Percentiles rank a stretch among this genome's conserved stretches.
phyloP scores from a whole-genome alignment of 2,329 filamentous ascomycete genomes.

The Aspergillus sp. region DNA sequence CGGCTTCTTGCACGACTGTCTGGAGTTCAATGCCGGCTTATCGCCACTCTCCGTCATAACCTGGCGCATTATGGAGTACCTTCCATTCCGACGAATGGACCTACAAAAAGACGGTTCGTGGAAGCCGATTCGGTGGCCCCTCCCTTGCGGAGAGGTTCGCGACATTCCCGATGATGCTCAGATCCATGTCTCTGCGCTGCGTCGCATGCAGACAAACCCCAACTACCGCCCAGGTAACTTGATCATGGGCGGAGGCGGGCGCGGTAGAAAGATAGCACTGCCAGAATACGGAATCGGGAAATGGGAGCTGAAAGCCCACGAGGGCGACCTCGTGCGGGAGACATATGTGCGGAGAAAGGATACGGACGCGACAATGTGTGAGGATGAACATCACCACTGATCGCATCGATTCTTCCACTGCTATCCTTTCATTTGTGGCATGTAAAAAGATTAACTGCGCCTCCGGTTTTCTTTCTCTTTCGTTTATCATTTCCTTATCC shows the following conservation, averaged over 20 bases:
- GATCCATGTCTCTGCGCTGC: slow-evolving; percentile 73
- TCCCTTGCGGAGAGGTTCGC: slow-evolving; percentile 74
- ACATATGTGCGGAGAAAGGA: slow-evolving; percentile 57
- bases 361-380: slow-evolving; percentile 32
- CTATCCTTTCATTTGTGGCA: background rate
- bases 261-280: slow-evolving; percentile 65
- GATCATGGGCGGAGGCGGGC: slow-evolving; percentile 75
- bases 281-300: slow-evolving; percentile 66
- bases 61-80: slow-evolving; percentile 80
- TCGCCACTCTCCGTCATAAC: slow-evolving; percentile 57
- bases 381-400: slow-evolving; percentile 21
- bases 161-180: slow-evolving; percentile 71
- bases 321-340: slow-evolving; percentile 70
- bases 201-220: slow-evolving; percentile 65
- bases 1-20: slow-evolving; percentile 68
- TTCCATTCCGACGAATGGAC: slow-evolving; percentile 81
- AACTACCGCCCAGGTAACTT: slow-evolving; percentile 75
- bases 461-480: no score
- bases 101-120: slow-evolving; percentile 70
- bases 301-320: slow-evolving; percentile 67
- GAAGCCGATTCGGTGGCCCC: slow-evolving; percentile 77
- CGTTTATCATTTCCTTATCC: no score
- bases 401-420: background rate
- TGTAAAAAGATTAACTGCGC: no score
- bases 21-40: slow-evolving; percentile 65